Conservation (phyloP, 805 yeast genomes). For the Yarrowia phangngaensis region DNA sequence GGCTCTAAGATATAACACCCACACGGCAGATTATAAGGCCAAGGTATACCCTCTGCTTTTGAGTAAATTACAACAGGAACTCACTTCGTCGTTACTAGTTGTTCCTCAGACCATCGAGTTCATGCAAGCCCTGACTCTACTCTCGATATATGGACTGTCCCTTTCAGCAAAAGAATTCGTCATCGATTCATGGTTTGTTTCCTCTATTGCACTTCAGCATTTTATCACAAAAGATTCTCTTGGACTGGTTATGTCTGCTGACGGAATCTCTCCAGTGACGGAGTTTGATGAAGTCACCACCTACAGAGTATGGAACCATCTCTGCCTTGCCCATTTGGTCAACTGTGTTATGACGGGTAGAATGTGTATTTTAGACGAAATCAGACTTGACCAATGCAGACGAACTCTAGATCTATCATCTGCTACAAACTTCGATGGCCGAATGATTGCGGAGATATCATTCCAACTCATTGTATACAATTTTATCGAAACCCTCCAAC, state of each 20-base stretch:
- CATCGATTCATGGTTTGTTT: conserved; percentile 67
- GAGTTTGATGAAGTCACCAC: conserved; percentile 54
- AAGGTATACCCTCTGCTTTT: conserved; percentile 46
- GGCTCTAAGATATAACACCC: conserved; percentile 52
- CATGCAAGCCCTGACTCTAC: conserved; percentile 61
- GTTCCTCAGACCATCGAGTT: conserved; percentile 54
- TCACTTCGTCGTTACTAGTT: conserved; percentile 45
- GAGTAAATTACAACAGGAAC: conserved; percentile 49
- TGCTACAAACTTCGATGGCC: conserved; percentile 75
- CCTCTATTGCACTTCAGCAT: conserved; percentile 62
- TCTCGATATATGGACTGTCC: conserved; percentile 62
- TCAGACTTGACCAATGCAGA: conserved; percentile 55
- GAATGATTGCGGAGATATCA: conserved; percentile 73
- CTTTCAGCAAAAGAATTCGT: conserved; percentile 51
- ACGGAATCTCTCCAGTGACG: conserved; percentile 38
- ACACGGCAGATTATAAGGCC: conserved; percentile 39
- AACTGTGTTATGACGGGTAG: conserved; percentile 64
- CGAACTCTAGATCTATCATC: conserved; percentile 53
- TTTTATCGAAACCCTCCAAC: conserved; percentile 46
- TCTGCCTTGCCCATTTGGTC: conserved; percentile 63
- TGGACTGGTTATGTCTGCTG: conserved; percentile 34
- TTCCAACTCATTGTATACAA: conserved; percentile 57
- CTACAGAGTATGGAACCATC: conserved; percentile 67
- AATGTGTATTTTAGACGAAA: conserved; percentile 57
- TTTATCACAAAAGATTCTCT: conserved; percentile 50